Percentiles rank a stretch among this genome's conserved stretches.
These are phyloP conservation scores for Paecilomyces sp. DNA, from an alignment of 2,329 filamentous ascomycete genomes.

Conservation along the genomic window DNA sequence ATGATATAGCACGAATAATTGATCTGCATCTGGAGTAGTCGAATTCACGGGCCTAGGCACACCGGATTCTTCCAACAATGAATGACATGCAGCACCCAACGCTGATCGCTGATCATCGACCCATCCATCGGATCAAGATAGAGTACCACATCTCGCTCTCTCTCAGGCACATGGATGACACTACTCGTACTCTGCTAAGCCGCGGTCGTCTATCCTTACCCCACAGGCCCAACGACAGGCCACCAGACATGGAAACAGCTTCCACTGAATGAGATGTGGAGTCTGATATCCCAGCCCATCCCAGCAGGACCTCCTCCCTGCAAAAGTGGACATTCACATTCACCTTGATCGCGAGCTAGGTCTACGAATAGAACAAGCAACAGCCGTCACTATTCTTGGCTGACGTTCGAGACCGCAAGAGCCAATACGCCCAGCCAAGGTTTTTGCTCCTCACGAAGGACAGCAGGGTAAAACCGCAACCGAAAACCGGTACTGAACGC, in stretches of 20 bases:
- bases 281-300: neutral
- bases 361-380: neutral
- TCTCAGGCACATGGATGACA: neutral
- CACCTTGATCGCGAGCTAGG: neutral
- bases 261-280: neutral
- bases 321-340: neutral
- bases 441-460: neutral
- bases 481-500: neutral
- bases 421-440: neutral
- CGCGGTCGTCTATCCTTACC: neutral
- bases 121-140: neutral
- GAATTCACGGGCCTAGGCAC: neutral
- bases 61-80: neutral
- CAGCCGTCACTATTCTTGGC: neutral
- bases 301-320: neutral
- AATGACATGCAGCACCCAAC: neutral
- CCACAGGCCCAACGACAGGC: neutral
- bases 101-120: neutral
- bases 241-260: neutral
- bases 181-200: neutral
- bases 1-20: neutral
- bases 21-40: neutral
- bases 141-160: neutral
- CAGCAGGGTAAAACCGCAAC: no score
- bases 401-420: neutral